Base-by-base conservation (phyloP, 768 basidiomycete genomes). In the Chalciporus sphaerocephalus region DNA sequence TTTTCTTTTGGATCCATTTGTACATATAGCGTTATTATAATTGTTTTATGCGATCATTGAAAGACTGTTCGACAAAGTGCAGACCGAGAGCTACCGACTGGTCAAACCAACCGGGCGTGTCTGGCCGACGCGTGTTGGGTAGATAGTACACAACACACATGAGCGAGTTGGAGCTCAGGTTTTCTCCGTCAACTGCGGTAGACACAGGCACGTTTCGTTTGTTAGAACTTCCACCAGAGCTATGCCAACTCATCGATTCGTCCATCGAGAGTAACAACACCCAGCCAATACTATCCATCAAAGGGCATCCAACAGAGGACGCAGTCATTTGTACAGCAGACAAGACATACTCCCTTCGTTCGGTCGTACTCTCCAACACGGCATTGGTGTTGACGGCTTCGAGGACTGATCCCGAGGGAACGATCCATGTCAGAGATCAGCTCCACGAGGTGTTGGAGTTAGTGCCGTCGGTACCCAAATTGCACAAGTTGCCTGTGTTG, bases 321-420 rank as follows among this genome's bases (percentile, higher is more conserved):
- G 95, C 94, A 0, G 92, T 96, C 0, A 69, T 95, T 8, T 97
- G 95, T 63, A 95, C 93, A 0, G 55, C 72, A 0, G 74, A 83
- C 46, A 81, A 78, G 60, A 98, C 95, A 0, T 99, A 86, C 60
- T 59, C 78, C 2, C 69, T 98, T 21, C 83, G 94, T 44, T 87
- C 92, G 0, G 84, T 98, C n/a, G 75, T 76, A 8, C 71, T 96
- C 38, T 96, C 93, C 15, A 98, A 98, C 64, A 85, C 92, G 0
- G 68, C 94, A 25, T 71, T 93, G 11, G 77, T 97, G 35, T 73
- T 87, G 48, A 81, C 82, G 3, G 70, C 81, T 15, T 68, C 73
- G 2, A 60, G 68, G 30, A 52, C 56, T 3, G 51, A 60, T 35
- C 53, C 61, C 2, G 60, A 68, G 16, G 71, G 76, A 36, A 66